These are phyloP conservation scores for Durio zibethinus DNA, from an alignment of 345 rosid genomes.

Conservation along the genomic window DNA sequence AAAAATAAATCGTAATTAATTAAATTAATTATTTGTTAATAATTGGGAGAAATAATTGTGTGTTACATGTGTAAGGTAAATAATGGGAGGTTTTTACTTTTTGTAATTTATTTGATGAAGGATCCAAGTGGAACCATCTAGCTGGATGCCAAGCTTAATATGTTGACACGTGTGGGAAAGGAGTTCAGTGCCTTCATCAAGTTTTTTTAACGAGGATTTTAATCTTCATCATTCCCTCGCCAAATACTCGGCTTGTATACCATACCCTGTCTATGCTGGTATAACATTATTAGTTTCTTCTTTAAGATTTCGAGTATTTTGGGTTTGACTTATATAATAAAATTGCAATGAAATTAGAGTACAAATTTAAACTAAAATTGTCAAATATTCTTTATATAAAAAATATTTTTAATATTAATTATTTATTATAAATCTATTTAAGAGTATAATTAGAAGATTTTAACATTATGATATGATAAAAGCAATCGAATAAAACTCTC, in stretches of 20 bases:
- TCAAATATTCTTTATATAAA: too few species aligned
- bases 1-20: too few species aligned
- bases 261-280: neutral
- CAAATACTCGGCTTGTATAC: conserved; percentile 14
- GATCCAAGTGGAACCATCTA: conserved; percentile 35
- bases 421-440: too few species aligned
- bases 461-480: too few species aligned
- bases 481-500: too few species aligned
- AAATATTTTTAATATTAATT: too few species aligned
- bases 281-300: neutral
- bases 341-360: too few species aligned
- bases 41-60: neutral
- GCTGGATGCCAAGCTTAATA: conserved; percentile 38
- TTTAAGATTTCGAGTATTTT: neutral
- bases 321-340: neutral
- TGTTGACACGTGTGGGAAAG: conserved; percentile 54
- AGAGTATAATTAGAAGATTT: too few species aligned
- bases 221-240: neutral
- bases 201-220: conserved; percentile 21
- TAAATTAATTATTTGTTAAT: too few species aligned
- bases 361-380: too few species aligned
- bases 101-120: neutral
- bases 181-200: conserved; percentile 57
- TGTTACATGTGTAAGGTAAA: conserved; percentile 19
- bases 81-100: conserved; percentile 15